Evolutionary conservation across 2,329 filamentous ascomycete genomes (phyloP).

Genomic region (Fusarium humuli): DNA sequence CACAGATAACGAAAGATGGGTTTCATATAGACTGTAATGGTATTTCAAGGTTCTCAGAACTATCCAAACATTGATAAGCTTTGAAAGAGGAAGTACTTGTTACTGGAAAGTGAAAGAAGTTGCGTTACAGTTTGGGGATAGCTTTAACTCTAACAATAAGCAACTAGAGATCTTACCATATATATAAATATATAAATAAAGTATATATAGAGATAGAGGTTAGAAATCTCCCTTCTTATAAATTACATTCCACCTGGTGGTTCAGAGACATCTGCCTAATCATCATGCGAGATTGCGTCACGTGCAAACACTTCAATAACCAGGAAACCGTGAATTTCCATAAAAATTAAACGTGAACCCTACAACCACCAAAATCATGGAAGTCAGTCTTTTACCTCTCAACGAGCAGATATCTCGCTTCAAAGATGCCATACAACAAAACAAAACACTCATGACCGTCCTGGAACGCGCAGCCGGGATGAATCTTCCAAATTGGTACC

Average conservation of each 20-base stretch:
- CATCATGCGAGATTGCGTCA: background rate
- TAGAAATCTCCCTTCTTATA: background rate
- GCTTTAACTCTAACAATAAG: background rate
- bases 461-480: slow-evolving; percentile 44
- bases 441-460: slow-evolving; percentile 47
- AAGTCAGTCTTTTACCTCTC: slow-evolving; percentile 45
- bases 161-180: background rate
- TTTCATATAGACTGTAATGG: too few species aligned
- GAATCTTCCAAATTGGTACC: slow-evolving; percentile 51
- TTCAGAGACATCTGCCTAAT: background rate
- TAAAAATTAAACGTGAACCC: background rate
- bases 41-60: fast-evolving
- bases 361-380: background rate
- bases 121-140: fast-evolving
- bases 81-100: background rate
- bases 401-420: slow-evolving; percentile 44
- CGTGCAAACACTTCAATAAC: background rate
- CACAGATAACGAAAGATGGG: too few species aligned
- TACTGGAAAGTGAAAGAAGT: background rate
- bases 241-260: too few species aligned
- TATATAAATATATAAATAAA: fast-evolving
- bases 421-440: slow-evolving; percentile 41
- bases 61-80: too few species aligned
- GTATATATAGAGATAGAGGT: background rate
- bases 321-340: slow-evolving; percentile 5